Percentiles rank a stretch among this genome's conserved stretches.
phyloP scores from a whole-genome alignment of 1,139 yeast genomes.

The Taphrina populina region DNA sequence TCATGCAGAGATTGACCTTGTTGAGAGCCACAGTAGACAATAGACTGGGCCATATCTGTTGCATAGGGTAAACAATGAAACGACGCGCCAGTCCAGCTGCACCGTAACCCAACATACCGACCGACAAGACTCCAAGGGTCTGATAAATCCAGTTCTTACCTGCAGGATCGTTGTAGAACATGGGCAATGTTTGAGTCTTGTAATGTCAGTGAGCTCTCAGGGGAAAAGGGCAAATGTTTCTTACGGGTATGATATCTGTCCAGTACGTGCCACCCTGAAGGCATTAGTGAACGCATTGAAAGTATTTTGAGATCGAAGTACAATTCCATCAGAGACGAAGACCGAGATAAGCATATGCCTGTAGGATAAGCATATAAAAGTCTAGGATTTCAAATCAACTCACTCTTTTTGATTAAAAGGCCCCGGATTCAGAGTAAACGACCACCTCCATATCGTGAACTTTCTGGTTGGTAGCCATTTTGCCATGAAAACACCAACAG shows the following conservation, averaged over 20 bases:
- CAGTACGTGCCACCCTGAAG: neutral
- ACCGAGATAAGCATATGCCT: slow-evolving; percentile 39
- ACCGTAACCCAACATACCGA: slow-evolving; percentile 58
- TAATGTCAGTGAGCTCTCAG: neutral
- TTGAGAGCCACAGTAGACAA: slow-evolving; percentile 44
- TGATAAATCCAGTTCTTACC: slow-evolving; percentile 50
- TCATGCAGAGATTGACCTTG: neutral
- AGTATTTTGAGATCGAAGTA: no score
- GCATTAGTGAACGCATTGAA: no score
- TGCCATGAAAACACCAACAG: slow-evolving; percentile 51
- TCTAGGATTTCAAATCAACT: no score
- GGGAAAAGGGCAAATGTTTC: neutral
- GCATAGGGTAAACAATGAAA: slow-evolving; percentile 59
- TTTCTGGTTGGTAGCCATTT: slow-evolving; percentile 53
- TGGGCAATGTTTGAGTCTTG: slow-evolving; percentile 41
- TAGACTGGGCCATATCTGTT: slow-evolving; percentile 61
- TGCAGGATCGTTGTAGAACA: slow-evolving; percentile 53
- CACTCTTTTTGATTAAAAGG: slow-evolving; percentile 71
- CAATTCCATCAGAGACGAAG: slow-evolving; percentile 38
- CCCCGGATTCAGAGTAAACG: slow-evolving; percentile 55
- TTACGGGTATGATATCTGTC: slow-evolving; percentile 10
- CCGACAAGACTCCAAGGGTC: slow-evolving; percentile 52
- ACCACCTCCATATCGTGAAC: slow-evolving; percentile 48
- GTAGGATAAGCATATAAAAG: neutral
- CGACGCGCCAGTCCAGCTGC: slow-evolving; percentile 61